phyloP scores from a whole-genome alignment of 225 moss, liverwort and hornwort species.

The Takakia lepidozioides region DNA sequence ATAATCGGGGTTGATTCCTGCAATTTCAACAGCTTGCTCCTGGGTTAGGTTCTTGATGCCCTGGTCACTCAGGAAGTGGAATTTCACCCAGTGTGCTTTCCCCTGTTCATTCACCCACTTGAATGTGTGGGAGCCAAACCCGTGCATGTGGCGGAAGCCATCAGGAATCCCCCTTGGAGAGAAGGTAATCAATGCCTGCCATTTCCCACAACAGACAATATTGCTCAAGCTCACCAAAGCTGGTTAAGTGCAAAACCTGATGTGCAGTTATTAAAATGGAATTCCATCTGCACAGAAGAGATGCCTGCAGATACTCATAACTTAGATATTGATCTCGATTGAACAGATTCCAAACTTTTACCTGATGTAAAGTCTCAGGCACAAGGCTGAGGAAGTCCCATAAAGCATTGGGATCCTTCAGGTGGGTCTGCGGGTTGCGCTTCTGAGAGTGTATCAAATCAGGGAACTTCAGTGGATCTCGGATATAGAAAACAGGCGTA shows the following conservation, averaged over 20 bases:
- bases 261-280: too few species aligned
- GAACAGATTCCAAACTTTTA: too few species aligned
- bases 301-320: too few species aligned
- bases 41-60: constrained; percentile 74
- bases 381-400: constrained; percentile 93
- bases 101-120: constrained; percentile 69
- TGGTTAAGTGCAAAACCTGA: too few species aligned
- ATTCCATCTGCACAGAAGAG: too few species aligned
- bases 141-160: constrained; percentile 75
- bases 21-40: constrained; percentile 54
- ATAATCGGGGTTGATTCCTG: constrained; percentile 80
- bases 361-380: constrained; percentile 81
- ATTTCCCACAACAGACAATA: too few species aligned
- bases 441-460: constrained; percentile 91
- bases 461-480: constrained; percentile 74
- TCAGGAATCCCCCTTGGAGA: constrained; percentile 67
- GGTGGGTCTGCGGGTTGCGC: constrained; percentile 76
- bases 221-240: too few species aligned
- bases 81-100: too few species aligned
- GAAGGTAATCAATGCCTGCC: constrained; percentile 64
- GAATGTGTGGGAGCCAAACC: constrained; percentile 68
- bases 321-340: too few species aligned
- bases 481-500: constrained; percentile 79
- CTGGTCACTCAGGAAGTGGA: constrained; percentile 29
- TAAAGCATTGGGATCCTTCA: constrained; percentile 76